Evolutionary conservation across 2,329 filamentous ascomycete species (phyloP).

Genomic region (Penicillium decumbens): DNA sequence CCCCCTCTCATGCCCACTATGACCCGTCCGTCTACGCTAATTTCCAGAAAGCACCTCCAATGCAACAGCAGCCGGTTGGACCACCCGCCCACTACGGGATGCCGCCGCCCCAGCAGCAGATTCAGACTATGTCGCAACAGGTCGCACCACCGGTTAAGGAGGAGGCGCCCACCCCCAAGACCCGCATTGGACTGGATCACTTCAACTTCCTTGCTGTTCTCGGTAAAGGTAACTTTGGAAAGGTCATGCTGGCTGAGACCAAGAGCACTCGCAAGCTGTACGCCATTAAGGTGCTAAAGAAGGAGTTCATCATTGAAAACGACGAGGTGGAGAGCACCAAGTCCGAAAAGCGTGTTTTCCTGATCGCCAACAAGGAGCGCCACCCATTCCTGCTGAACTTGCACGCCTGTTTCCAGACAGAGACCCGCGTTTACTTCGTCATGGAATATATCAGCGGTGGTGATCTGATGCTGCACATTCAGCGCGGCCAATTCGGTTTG

Average conservation of each 20-base stretch:
- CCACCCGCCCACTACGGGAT: constrained; percentile 25
- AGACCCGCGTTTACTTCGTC: constrained; percentile 97
- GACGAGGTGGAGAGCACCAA: constrained; percentile 97
- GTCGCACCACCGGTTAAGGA: constrained; percentile 24
- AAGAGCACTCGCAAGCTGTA: constrained; percentile 89
- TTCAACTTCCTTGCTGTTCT: constrained; percentile 99
- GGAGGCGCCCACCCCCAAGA: constrained; percentile 28
- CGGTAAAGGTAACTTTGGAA: constrained; percentile 98
- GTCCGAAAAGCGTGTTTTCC: constrained; percentile 94
- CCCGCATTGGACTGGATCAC: constrained; percentile 90
- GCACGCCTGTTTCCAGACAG: constrained; percentile 98
- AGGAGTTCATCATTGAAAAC: constrained; percentile 99
- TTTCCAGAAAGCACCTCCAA: constrained; percentile 31
- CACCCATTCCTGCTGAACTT: constrained; percentile 94
- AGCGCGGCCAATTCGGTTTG: constrained; percentile 89
- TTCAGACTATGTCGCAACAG: constrained; percentile 22
- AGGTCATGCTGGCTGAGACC: constrained; percentile 98
- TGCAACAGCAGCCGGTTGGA: constrained; percentile 20
- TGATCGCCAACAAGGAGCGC: constrained; percentile 93
- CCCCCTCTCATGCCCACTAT: constrained; percentile 46
- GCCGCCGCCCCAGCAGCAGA: constrained; percentile 24
- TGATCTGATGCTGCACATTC: constrained; percentile 98
- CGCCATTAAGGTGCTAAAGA: constrained; percentile 98
- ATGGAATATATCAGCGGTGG: constrained; percentile 99
- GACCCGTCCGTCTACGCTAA: constrained; percentile 42